Evolutionary conservation across 225 moss, liverwort and hornwort genomes (phyloP).

Genomic region (Marchantia paleacea): DNA sequence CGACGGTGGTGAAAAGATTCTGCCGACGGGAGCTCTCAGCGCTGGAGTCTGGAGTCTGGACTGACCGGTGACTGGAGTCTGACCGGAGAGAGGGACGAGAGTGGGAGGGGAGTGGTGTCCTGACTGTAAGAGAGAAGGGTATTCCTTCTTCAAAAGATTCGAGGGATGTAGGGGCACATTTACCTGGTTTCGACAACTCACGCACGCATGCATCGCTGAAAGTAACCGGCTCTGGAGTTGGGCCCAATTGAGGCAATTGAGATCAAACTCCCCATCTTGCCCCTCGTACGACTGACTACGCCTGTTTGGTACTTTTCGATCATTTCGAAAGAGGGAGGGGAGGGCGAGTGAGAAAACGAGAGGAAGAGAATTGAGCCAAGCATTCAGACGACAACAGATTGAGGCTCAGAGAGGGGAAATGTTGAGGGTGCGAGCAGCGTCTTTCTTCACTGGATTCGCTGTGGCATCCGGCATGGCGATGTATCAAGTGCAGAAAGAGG

Average conservation of each 20-base stretch:
- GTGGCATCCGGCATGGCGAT: constrained; percentile 83
- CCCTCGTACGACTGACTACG: not conserved
- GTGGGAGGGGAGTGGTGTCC: no score
- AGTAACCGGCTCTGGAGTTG: not conserved
- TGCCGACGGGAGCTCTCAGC: no score
- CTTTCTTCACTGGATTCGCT: constrained; percentile 74
- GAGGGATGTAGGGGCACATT: no score
- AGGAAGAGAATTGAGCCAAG: not conserved
- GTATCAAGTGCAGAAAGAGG: constrained; percentile 91
- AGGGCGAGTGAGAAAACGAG: not conserved
- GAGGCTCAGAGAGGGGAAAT: constrained; percentile 31
- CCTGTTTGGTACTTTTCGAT: not conserved
- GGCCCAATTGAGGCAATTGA: not conserved
- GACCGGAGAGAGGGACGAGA: no score
- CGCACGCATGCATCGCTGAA: not conserved
- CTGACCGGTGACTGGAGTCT: no score
- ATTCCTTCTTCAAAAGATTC: no score
- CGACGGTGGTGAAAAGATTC: no score
- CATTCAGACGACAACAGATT: not conserved
- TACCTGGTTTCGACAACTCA: not conserved
- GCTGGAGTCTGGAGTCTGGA: no score
- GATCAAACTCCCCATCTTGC: not conserved
- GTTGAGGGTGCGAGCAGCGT: constrained; percentile 76
- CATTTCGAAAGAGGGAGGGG: not conserved
- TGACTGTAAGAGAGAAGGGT: no score